Base-by-base conservation (phyloP, 352 stramenopile genomes). In the Globisporangium radiosum region DNA sequence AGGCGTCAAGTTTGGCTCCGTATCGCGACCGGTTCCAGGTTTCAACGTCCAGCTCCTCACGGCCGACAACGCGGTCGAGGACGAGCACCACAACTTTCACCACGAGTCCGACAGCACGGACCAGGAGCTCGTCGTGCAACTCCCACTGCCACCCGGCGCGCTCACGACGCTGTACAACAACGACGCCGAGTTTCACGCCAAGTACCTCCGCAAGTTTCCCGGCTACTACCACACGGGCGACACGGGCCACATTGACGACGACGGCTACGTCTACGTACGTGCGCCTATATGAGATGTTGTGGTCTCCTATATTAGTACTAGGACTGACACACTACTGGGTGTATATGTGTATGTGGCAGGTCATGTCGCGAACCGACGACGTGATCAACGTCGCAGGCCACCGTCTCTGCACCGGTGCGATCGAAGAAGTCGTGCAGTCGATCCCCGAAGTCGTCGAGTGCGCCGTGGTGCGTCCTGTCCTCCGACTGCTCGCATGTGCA, bases 141-240 rank as follows among this genome's bases (percentile, higher is more conserved):
- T 95, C 3, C 90, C 90, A 15, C 71, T 96, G 33, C 88, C 90
- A 53, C 88, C 90, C 51, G 75, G 75, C 37, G 78, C 80, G 40
- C 67, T 97, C 43, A 85, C 72, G 11, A 95, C 87, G 3, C 60
- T 97, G 15, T 90, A 93, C 69, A 91, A 95, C 57, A 88, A 92
- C 57, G 72, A 93, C 9, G 78, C 87, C 13, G 72, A 92, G 47
- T 97, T 85, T 59, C 65, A 92, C 40, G 67, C 69, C 36, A 87
- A 82, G 52, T 97, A 97, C 66, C 75, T 97, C 43, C 73, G 76
- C 40, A 76, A 83, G 44, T 89, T 90, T 65, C 78, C 85, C 1
- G 91, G 91, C 6, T 97, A 95, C 63, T 97, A 97, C 62, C 74
- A 89, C 61, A 95, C 88, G 4, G 88, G 87, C 37, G 91, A 97